Base-by-base conservation (phyloP, 2,329 filamentous ascomycete species). In the Zymoseptoria pseudotritici region DNA sequence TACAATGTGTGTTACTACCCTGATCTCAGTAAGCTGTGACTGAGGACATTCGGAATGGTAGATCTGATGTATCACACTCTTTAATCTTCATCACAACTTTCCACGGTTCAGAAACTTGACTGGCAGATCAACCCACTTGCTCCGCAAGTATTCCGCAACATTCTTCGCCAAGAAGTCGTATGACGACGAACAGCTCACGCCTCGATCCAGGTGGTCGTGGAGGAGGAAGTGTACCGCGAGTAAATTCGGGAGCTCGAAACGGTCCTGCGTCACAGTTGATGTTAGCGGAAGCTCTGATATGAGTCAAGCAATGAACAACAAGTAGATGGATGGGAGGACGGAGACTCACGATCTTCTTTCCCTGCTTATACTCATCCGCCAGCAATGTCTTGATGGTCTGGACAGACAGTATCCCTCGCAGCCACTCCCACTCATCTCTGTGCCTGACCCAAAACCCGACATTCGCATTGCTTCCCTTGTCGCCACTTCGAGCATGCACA, bases 371-470 rank as follows among this genome's bases (percentile, higher is more conserved):
- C 60, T 74, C 72, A 13, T 71, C 68, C n/a, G 63, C 70, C 42
- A 74, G 54, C 53, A 74, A 53, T 9, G 58, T 29, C 56, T 67
- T 67, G 42, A 74, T 62, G 5, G 54, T 70, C 3, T 69, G 64
- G 2, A 65, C 58, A n/a, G 64, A 67, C 8, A 74, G 61, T 3
- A 71, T 42, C 8, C 62, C 64, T 17, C 69, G 65, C 24, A 74
- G 57, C 72, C 72, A 74, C 13, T 69, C 64, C 60, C 65, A 74
- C 53, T 72, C 70, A n/a, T 72, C 70, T 4, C 58, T 49, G 53
- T 63, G 63, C 4, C 75, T 70, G 4, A 79, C 76, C 63, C 78
- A 83, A 61, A 75, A 62, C 56, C 75, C 72, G 4, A 72, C 65
- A 54, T 73, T 73, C 10, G 68, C 69, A 52, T 73, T 71, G 7